Base-by-base conservation (phyloP, 2,329 filamentous ascomycete genomes). In the Tolypocladium nubicola region DNA sequence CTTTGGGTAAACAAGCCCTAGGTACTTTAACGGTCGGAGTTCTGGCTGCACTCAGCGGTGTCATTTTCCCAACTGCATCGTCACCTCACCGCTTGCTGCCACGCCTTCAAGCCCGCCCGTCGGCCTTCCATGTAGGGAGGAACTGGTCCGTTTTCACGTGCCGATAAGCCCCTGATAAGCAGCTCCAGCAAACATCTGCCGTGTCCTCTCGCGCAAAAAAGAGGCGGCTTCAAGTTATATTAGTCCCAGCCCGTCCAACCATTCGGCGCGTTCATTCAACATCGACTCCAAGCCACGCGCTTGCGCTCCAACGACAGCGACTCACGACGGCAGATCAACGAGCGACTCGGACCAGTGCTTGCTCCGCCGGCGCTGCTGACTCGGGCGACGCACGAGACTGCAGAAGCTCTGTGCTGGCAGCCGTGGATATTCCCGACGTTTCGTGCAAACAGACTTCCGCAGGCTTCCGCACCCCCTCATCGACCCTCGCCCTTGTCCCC, bases 141-240 rank as follows among this genome's bases (percentile, higher is more conserved):
- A 43, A 21, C 23, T 23, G 53, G 23, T 9, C 21, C 19, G 33
- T 6, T 19, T 39, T 38, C 55, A 56, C 55, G 55, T 56, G 55
- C 37, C 30, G 55, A 56, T 56, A 56, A 52, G 35, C 47, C 21
- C 13, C 38, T 37, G 55, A 56, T 56, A 56, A 56, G 55, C 30
- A 26, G 55, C 37, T 49, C 41, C 38, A 30, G 43, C 33, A 33
- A 47, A 50, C 54, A 50, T 26, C 43, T 35, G 45, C 45, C 45
- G 45, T 50, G 26, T 33, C 45, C 45, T 14, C 45, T 33, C 45
- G 26, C 26, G 45, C 45, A 50, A 50, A 50, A 33, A 50, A 33
- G 26, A n/a, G 45, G 45, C 26, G 26, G 45, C 45, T 35, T 33
- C 39, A 52, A 43, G 55, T 54, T 52, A 39, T 40, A 26, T 37